Evolutionary conservation across 2,329 filamentous ascomycete species (phyloP).

Genomic region (Fusarium sp.): DNA sequence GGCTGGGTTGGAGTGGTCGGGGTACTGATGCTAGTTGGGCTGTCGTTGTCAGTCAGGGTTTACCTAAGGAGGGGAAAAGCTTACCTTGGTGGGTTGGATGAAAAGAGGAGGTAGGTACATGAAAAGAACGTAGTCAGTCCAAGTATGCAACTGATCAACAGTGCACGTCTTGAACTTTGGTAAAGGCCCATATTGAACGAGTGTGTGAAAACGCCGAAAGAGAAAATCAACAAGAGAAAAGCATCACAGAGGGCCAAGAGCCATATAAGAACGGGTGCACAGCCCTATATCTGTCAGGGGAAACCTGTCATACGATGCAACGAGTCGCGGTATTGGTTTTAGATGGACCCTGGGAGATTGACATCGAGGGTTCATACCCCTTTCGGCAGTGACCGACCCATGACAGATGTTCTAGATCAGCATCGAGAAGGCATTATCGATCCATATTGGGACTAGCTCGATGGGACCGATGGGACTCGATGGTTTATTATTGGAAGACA

Average conservation of each 20-base stretch:
- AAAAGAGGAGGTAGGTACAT: not conserved
- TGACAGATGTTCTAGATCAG: not conserved
- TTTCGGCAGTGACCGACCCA: not conserved
- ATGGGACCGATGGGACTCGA: not conserved
- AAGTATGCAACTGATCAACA: not conserved
- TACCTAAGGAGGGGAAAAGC: fast-evolving
- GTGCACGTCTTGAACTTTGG: not conserved
- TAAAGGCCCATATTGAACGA: not conserved
- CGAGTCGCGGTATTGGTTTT: not conserved
- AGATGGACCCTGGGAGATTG: not conserved
- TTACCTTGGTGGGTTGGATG: not conserved
- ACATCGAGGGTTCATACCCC: not conserved
- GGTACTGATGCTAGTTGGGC: fast-evolving
- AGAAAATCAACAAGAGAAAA: not conserved
- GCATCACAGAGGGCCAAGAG: too few species aligned
- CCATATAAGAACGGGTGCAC: not conserved
- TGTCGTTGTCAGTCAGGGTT: not conserved
- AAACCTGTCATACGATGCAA: not conserved
- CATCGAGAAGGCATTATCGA: not conserved
- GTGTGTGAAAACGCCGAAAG: fast-evolving
- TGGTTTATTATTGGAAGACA: not conserved
- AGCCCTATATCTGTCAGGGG: not conserved
- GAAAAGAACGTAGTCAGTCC: not conserved
- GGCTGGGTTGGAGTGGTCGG: fast-evolving
- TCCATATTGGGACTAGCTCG: not conserved